Evolutionary conservation across 352 stramenopile species (phyloP).

Genomic region (Phytophthora syringae): DNA sequence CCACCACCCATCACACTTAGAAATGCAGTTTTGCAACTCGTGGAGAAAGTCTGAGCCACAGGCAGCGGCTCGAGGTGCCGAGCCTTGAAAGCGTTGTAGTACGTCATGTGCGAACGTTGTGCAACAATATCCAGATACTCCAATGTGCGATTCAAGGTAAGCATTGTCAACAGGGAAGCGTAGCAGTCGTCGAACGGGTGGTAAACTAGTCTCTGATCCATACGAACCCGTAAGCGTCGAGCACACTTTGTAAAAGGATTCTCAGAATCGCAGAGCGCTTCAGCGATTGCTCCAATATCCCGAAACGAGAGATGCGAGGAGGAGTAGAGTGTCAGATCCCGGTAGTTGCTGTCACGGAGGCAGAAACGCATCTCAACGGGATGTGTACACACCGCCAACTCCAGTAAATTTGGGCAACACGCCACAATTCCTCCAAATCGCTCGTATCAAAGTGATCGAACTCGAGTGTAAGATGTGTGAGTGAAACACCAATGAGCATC

Average conservation of each 20-base stretch:
- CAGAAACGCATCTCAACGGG: conserved; percentile 27
- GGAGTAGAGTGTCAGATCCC: conserved; percentile 19
- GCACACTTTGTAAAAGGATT: conserved; percentile 26
- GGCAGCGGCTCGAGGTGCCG: conserved; percentile 29
- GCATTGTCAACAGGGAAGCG: conserved; percentile 15
- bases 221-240: conserved; percentile 27
- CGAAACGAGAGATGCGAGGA: conserved; percentile 8
- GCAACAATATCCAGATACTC: conserved; percentile 34
- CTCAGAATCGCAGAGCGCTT: conserved; percentile 21
- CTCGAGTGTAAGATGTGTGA: conserved; percentile 25
- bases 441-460: conserved; percentile 24
- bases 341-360: conserved; percentile 25
- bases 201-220: conserved; percentile 6
- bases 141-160: conserved; percentile 25
- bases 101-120: conserved; percentile 10
- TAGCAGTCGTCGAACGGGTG: conserved; percentile 17
- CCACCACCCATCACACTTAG: conserved; percentile 23
- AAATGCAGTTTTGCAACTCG: conserved; percentile 27
- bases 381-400: conserved; percentile 29
- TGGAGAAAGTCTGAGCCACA: conserved; percentile 4
- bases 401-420: conserved; percentile 26
- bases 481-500: conserved; percentile 26
- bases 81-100: conserved; percentile 28
- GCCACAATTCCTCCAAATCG: conserved; percentile 30
- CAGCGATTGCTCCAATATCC: conserved; percentile 10